Conservation (phyloP, 306 rosid species). For the Castanea crenata region DNA sequence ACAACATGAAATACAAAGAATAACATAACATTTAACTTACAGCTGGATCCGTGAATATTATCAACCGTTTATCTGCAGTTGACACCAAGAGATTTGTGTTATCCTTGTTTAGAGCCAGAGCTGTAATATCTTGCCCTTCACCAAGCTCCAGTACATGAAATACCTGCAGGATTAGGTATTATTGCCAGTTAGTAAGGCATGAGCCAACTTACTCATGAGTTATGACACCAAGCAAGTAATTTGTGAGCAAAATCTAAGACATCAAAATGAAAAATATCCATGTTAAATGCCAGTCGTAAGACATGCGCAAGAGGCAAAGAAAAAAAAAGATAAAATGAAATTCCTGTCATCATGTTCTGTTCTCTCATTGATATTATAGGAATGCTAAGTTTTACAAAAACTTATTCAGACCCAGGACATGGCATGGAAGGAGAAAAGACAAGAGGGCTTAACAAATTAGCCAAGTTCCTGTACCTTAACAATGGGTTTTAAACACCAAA, state of each 20-base stretch:
- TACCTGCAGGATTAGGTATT: constrained; percentile 46
- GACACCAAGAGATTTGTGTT: constrained; percentile 91
- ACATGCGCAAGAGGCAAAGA: not conserved
- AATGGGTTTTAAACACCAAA: not conserved
- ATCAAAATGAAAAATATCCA: not conserved
- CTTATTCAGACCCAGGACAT: not conserved
- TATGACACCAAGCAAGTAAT: constrained; percentile 1
- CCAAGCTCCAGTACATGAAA: constrained; percentile 66
- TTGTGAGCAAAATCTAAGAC: not conserved
- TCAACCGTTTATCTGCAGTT: constrained; percentile 74
- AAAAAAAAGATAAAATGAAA: not conserved
- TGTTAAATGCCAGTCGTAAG: not conserved
- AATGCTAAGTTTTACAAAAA: not conserved
- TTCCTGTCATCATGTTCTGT: not conserved
- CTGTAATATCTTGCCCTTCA: constrained; percentile 82
- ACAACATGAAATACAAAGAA: not conserved
- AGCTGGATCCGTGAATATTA: constrained; percentile 88
- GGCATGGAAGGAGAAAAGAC: not conserved
- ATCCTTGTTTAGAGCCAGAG: constrained; percentile 83
- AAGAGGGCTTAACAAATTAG: not conserved
- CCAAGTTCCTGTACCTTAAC: no score
- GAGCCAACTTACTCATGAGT: not conserved
- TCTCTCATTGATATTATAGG: not conserved
- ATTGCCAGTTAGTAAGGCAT: constrained; percentile 7
- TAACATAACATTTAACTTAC: constrained; percentile 49